phyloP scores from a whole-genome alignment of 2,329 filamentous ascomycete species.

The Fusarium sterilihyphosum region DNA sequence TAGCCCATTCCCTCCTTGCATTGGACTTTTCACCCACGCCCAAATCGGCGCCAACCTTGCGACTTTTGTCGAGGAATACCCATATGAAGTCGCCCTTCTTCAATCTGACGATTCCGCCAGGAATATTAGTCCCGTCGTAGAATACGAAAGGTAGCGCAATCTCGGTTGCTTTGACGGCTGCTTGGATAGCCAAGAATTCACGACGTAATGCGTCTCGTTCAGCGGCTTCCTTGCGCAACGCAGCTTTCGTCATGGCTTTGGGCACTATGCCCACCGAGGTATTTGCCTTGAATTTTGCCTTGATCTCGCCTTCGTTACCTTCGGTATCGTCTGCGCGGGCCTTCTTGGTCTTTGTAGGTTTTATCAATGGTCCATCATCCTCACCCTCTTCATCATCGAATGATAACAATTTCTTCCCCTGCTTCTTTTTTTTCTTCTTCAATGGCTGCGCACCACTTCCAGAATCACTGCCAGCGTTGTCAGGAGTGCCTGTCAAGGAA shows the following conservation, averaged over 20 bases:
- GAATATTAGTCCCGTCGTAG: slow-evolving; percentile 92
- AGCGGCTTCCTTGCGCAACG: slow-evolving; percentile 80
- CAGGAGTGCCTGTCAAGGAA: slow-evolving; percentile 60
- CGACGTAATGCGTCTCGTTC: slow-evolving; percentile 80
- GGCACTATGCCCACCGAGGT: slow-evolving; percentile 71
- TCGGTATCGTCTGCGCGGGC: slow-evolving; percentile 48
- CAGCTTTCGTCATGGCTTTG: slow-evolving; percentile 75
- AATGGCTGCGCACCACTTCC: slow-evolving; percentile 34
- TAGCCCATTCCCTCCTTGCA: slow-evolving; percentile 83
- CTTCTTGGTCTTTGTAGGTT: slow-evolving; percentile 48
- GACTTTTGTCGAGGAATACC: slow-evolving; percentile 90
- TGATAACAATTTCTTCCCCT: slow-evolving; percentile 62
- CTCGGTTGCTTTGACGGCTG: slow-evolving; percentile 87
- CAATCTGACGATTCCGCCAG: slow-evolving; percentile 83
- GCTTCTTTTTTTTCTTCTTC: slow-evolving; percentile 56
- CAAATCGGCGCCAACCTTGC: slow-evolving; percentile 87
- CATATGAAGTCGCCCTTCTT: slow-evolving; percentile 95
- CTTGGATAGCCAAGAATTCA: slow-evolving; percentile 86
- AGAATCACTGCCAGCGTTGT: slow-evolving; percentile 52
- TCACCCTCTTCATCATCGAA: slow-evolving; percentile 77
- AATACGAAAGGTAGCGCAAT: slow-evolving; percentile 95
- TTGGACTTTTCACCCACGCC: slow-evolving; percentile 77
- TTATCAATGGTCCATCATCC: slow-evolving; percentile 54
- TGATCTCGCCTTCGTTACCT: slow-evolving; percentile 28
- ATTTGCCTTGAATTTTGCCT: slow-evolving; percentile 69